phyloP scores from a whole-genome alignment of 805 yeast species.

The Millerozyma miso region DNA sequence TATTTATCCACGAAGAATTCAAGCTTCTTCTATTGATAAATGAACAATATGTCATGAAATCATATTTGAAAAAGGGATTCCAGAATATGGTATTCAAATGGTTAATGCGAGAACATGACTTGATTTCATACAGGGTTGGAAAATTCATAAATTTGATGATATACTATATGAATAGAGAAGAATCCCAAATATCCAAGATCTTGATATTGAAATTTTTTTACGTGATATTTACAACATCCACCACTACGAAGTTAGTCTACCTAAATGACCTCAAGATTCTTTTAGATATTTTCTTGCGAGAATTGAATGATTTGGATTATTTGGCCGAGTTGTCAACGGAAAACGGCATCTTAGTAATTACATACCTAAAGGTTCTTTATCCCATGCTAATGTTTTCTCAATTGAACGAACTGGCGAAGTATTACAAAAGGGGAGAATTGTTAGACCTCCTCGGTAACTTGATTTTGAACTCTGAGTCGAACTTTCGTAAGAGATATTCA shows the following conservation, averaged over 20 bases:
- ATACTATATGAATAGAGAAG: conserved; percentile 68
- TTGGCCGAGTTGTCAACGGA: conserved; percentile 54
- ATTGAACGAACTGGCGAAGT: conserved; percentile 41
- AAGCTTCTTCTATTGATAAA: conserved; percentile 70
- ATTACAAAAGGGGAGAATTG: conserved; percentile 58
- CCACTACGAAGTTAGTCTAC: conserved; percentile 66
- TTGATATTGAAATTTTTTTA: conserved; percentile 77
- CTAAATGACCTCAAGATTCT: conserved; percentile 81
- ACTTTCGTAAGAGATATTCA: background rate
- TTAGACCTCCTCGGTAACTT: conserved; percentile 48
- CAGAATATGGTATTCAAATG: conserved; percentile 54
- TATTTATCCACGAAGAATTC: conserved; percentile 58
- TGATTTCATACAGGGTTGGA: conserved; percentile 37
- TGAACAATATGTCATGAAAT: conserved; percentile 79
- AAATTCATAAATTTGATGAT: conserved; percentile 62
- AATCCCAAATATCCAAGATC: conserved; percentile 66
- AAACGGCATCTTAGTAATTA: conserved; percentile 44
- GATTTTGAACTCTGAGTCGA: conserved; percentile 21
- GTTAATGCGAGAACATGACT: conserved; percentile 37
- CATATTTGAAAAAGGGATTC: conserved; percentile 23
- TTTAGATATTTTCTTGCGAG: conserved; percentile 78
- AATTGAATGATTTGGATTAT: conserved; percentile 62
- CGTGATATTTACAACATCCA: conserved; percentile 62
- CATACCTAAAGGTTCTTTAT: conserved; percentile 65
- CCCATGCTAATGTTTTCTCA: conserved; percentile 70